These are phyloP conservation scores for Phytophthora sojae DNA, from an alignment of 352 stramenopile genomes.

Conservation along the genomic window DNA sequence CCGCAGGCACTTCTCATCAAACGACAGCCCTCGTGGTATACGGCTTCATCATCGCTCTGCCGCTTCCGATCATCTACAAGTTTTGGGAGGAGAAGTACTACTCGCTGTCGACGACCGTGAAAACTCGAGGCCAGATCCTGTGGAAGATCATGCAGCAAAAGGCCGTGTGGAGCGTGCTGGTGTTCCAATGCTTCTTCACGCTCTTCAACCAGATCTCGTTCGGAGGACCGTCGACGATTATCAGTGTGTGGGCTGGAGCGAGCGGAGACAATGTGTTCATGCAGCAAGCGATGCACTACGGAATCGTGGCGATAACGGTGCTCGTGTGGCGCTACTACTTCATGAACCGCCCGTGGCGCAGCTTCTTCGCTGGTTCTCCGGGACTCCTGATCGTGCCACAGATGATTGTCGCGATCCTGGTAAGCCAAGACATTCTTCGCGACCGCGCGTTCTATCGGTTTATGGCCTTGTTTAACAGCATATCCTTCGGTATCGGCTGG, in stretches of 20 bases:
- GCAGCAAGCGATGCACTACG: slow-evolving; percentile 30
- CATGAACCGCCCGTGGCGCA: slow-evolving; percentile 35
- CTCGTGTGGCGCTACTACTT: slow-evolving; percentile 47
- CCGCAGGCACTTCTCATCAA: slow-evolving; percentile 10
- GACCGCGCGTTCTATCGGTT: slow-evolving; percentile 42
- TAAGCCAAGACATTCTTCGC: slow-evolving; percentile 40
- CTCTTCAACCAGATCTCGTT: slow-evolving; percentile 52
- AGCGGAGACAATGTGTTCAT: slow-evolving; percentile 36
- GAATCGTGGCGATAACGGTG: slow-evolving; percentile 30
- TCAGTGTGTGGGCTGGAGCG: slow-evolving; percentile 39
- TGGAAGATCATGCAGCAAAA: slow-evolving; percentile 69
- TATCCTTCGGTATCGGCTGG: slow-evolving; percentile 28
- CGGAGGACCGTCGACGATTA: slow-evolving; percentile 26
- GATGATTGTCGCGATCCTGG: slow-evolving; percentile 30
- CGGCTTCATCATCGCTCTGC: slow-evolving; percentile 35
- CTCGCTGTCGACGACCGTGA: slow-evolving; percentile 49
- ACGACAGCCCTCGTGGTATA: slow-evolving; percentile 37
- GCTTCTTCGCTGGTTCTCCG: slow-evolving; percentile 39
- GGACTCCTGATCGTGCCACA: slow-evolving; percentile 41
- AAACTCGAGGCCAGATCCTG: slow-evolving; percentile 46
- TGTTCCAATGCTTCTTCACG: slow-evolving; percentile 54
- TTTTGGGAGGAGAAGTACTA: slow-evolving; percentile 59
- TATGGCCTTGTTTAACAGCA: slow-evolving; percentile 30
- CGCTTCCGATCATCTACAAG: slow-evolving; percentile 44
- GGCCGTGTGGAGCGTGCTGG: slow-evolving; percentile 53